Evolutionary conservation across 2,329 filamentous ascomycete genomes (phyloP).

Genomic region (Ascochyta koolunga): DNA sequence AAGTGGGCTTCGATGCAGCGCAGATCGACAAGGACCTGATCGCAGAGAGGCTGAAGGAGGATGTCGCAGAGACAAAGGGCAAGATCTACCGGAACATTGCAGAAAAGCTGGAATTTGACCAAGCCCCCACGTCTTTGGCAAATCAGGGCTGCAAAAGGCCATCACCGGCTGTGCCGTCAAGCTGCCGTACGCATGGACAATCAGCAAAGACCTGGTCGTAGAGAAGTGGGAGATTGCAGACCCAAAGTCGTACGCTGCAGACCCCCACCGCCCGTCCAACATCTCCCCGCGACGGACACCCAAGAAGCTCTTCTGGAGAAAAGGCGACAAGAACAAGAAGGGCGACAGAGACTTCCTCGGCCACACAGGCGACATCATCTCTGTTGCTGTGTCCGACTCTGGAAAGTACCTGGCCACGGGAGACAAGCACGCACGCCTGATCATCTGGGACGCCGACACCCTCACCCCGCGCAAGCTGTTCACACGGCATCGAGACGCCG

Average conservation of each 20-base stretch:
- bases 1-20: constrained; percentile 88
- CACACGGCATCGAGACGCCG: constrained; percentile 86
- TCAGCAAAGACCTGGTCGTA: constrained; percentile 81
- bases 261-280: constrained; percentile 39
- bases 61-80: constrained; percentile 90
- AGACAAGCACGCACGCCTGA: constrained; percentile 80
- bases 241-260: constrained; percentile 36
- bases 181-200: constrained; percentile 83
- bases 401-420: constrained; percentile 92
- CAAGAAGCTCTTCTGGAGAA: constrained; percentile 66
- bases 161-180: constrained; percentile 82
- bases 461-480: constrained; percentile 83
- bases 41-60: constrained; percentile 82
- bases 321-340: constrained; percentile 64
- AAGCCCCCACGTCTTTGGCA: constrained; percentile 75
- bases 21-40: constrained; percentile 93
- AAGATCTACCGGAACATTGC: constrained; percentile 84
- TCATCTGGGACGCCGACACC: constrained; percentile 84
- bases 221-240: constrained; percentile 89
- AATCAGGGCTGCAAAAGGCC: constrained; percentile 76
- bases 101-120: constrained; percentile 70
- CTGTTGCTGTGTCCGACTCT: constrained; percentile 84
- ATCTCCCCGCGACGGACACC: constrained; percentile 65
- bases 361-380: constrained; percentile 80
- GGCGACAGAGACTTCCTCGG: constrained; percentile 69